Percentiles rank a stretch among this genome's conserved stretches.
These are phyloP conservation scores for Lepidium didymum DNA, from an alignment of 345 rosid genomes.

Conservation along the genomic window DNA sequence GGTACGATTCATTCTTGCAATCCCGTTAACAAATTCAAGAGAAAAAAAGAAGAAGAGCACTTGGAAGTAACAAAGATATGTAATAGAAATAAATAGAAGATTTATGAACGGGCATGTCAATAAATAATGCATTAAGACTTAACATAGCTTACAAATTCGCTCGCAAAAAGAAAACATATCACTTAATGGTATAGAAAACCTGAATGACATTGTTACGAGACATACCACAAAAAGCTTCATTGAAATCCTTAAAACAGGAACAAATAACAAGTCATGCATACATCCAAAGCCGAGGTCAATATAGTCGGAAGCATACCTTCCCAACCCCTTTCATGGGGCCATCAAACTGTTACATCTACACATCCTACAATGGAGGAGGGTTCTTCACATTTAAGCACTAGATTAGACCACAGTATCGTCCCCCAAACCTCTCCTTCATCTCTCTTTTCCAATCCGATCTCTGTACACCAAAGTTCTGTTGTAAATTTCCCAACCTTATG, in stretches of 20 bases:
- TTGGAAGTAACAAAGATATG: too few species aligned
- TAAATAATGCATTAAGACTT: too few species aligned
- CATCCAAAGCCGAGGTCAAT: background rate
- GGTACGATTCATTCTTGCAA: background rate
- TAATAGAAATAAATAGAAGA: background rate
- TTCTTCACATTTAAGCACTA: background rate
- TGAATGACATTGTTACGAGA: background rate
- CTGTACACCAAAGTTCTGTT: background rate
- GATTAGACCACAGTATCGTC: background rate
- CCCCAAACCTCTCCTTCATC: slow-evolving; percentile 8
- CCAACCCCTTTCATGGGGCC: background rate
- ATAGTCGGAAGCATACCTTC: background rate
- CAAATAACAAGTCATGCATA: background rate
- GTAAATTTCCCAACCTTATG: slow-evolving; percentile 31
- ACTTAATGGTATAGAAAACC: background rate
- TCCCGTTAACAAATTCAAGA: background rate
- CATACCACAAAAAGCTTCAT: background rate
- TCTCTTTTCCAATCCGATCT: slow-evolving; percentile 10
- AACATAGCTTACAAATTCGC: too few species aligned
- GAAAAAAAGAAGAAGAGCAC: background rate
- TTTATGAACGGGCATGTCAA: background rate
- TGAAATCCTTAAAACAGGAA: background rate
- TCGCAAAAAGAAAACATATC: too few species aligned
- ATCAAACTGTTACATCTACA: slow-evolving; percentile 6
- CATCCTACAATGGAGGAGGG: background rate